Evolutionary conservation across 192 early-diverging fungal genomes (phyloP).

Genomic region (Ambispora gerdemannii): DNA sequence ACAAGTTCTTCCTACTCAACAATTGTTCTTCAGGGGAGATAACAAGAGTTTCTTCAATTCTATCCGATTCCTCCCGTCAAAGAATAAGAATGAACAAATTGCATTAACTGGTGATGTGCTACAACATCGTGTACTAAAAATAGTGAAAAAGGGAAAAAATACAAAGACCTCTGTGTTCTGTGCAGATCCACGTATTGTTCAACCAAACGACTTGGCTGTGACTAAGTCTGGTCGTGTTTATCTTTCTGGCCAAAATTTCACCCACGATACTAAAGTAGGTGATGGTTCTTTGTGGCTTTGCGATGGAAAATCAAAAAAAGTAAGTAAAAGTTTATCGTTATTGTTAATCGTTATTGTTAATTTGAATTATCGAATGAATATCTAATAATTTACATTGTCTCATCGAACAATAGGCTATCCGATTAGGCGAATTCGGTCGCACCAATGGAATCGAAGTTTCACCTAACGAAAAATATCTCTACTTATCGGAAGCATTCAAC

Average conservation of each 20-base stretch:
- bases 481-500: conserved; percentile 54
- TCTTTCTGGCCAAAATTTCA: conserved; percentile 21
- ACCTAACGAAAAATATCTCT: conserved; percentile 52
- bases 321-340: not conserved
- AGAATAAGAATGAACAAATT: conserved; percentile 27
- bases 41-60: conserved; percentile 43
- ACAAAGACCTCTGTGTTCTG: conserved; percentile 18
- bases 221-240: conserved; percentile 23
- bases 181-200: conserved; percentile 19
- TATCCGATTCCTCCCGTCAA: conserved; percentile 40
- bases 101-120: conserved; percentile 42
- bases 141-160: conserved; percentile 29
- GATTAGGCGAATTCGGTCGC: conserved; percentile 41
- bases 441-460: conserved; percentile 60
- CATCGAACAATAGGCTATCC: conserved; percentile 34
- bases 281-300: conserved; percentile 28
- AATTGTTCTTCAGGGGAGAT: conserved; percentile 30
- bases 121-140: conserved; percentile 40
- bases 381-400: not conserved
- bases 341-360: no score
- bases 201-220: conserved; percentile 18
- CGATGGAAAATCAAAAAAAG: not conserved
- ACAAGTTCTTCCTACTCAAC: conserved; percentile 31
- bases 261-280: conserved; percentile 13
- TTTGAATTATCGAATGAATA: no score